phyloP scores from a whole-genome alignment of 306 rosid species.

The Quercus robur region DNA sequence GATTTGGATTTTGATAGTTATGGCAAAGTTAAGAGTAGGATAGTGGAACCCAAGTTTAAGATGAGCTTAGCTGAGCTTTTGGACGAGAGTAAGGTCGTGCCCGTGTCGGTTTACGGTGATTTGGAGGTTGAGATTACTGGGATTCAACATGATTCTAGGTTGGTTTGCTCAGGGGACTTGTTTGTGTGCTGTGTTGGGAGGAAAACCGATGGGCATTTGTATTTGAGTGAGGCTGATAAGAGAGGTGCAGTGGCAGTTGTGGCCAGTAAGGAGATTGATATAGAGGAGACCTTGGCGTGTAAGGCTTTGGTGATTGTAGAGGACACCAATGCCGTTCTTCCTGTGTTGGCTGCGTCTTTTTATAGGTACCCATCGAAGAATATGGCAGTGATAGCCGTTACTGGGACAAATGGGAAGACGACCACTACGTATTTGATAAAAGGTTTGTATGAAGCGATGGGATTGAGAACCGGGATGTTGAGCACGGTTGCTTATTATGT shows the following conservation, averaged over 20 bases:
- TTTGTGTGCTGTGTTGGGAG: conserved; percentile 74
- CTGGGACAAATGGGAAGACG: conserved; percentile 85
- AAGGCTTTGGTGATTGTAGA: conserved; percentile 96
- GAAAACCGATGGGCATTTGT: conserved; percentile 62
- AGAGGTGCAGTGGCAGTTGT: conserved; percentile 93
- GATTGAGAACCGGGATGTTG: conserved; percentile 79
- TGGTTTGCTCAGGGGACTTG: conserved; percentile 72
- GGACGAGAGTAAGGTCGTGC: conserved; percentile 94
- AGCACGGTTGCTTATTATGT: conserved; percentile 71
- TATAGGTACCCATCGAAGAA: conserved; percentile 76
- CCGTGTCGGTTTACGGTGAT: conserved; percentile 78
- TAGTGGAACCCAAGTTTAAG: conserved; percentile 78
- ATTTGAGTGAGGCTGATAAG: conserved; percentile 91
- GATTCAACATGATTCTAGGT: conserved; percentile 82
- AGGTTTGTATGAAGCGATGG: conserved; percentile 92
- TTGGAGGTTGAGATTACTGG: conserved; percentile 87
- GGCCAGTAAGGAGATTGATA: conserved; percentile 87
- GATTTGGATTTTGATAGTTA: conserved; percentile 80
- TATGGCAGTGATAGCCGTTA: conserved; percentile 80
- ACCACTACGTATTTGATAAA: conserved; percentile 72
- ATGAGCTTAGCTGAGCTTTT: conserved; percentile 86
- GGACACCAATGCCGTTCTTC: conserved; percentile 68
- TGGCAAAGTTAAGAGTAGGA: conserved; percentile 67
- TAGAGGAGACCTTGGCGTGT: conserved; percentile 77
- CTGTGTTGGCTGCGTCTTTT: conserved; percentile 77